Percentiles rank a stretch among this genome's conserved stretches.
Evolutionary conservation across 2,329 filamentous ascomycete species (phyloP).

Genomic region (Fusarium domesticum): DNA sequence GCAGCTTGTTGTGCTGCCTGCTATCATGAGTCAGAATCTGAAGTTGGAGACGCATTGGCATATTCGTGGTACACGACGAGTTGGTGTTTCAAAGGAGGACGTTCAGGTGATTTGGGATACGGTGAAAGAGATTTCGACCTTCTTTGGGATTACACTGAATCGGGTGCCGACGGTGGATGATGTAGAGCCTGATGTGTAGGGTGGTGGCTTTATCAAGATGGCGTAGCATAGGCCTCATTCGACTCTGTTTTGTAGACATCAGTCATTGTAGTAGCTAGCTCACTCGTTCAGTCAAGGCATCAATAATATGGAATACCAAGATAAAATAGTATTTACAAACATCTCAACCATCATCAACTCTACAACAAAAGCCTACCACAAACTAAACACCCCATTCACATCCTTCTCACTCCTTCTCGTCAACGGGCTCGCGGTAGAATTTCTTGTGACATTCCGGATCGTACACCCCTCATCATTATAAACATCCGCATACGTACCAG

Average conservation of each 20-base stretch:
- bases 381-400: conserved; percentile 7
- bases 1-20: conserved; percentile 51
- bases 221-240: too few species aligned
- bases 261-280: too few species aligned
- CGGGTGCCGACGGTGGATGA: conserved; percentile 30
- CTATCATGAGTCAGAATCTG: conserved; percentile 59
- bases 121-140: conserved; percentile 24
- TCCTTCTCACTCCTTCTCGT: conserved; percentile 7
- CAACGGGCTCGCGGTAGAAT: conserved; percentile 8
- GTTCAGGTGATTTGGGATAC: conserved; percentile 28
- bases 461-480: conserved; percentile 21
- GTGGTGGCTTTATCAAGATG: too few species aligned
- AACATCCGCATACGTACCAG: conserved; percentile 5
- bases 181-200: conserved; percentile 28
- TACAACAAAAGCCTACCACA: conserved; percentile 15
- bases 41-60: conserved; percentile 54
- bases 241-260: too few species aligned
- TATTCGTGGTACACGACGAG: conserved; percentile 30
- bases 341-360: too few species aligned
- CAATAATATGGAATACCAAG: too few species aligned
- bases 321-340: too few species aligned
- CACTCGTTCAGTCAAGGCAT: too few species aligned
- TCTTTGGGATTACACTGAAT: conserved; percentile 24
- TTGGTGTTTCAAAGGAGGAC: conserved; percentile 29
- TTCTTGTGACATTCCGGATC: conserved; percentile 20